Conservation (phyloP, 352 stramenopile genomes). For the Phytophthora hibernalis region DNA sequence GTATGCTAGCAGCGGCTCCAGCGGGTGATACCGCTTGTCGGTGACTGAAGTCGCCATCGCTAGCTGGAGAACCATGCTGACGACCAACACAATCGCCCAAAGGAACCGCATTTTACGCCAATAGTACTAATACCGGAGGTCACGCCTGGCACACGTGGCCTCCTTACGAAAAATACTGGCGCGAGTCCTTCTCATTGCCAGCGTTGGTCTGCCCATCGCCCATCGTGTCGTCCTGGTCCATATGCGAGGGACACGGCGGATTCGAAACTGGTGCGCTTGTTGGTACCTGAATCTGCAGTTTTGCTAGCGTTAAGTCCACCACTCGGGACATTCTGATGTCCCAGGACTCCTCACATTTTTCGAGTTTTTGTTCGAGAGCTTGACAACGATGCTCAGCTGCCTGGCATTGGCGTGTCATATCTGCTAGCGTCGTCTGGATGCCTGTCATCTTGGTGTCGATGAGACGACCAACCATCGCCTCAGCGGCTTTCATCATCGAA, state of each 20-base stretch:
- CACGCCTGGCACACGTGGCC: slow-evolving; percentile 7
- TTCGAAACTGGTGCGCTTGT: no score
- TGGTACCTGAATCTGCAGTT: slow-evolving; percentile 2
- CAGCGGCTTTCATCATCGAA: background rate
- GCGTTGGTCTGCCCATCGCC: background rate
- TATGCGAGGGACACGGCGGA: background rate
- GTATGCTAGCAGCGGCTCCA: background rate
- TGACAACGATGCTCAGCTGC: background rate
- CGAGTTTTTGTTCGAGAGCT: background rate
- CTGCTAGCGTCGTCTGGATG: background rate
- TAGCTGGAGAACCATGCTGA: background rate
- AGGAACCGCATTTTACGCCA: background rate
- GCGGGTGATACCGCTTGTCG: background rate
- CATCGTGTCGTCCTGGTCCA: background rate
- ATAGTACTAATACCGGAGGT: background rate
- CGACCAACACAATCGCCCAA: background rate
- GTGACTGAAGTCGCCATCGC: background rate
- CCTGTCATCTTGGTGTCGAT: background rate
- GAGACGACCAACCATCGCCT: background rate
- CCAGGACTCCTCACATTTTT: background rate
- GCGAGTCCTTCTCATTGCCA: background rate
- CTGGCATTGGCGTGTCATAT: background rate
- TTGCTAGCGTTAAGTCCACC: background rate
- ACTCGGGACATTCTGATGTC: background rate
- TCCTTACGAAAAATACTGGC: slow-evolving; percentile 5